Base-by-base conservation (phyloP, 768 basidiomycete species). In the Hydnomerulius pinastri region DNA sequence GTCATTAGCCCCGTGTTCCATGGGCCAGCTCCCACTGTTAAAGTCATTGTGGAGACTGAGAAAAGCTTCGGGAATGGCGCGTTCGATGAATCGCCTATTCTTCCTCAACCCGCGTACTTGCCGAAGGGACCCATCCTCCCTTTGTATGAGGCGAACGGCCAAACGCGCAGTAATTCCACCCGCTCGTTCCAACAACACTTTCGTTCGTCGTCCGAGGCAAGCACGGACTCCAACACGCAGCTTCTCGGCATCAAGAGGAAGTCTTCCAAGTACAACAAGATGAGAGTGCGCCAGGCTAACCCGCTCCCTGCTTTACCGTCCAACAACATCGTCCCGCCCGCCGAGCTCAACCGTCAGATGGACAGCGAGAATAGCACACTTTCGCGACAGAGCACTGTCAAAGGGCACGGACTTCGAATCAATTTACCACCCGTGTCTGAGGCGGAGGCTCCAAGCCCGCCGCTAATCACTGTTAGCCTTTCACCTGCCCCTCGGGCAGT, bases 1-100 rank as follows among this genome's bases (percentile, higher is more conserved):
- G 75, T 86, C 43, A 69, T 90, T 28, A 71, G 74, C 8, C 79
- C 79, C 21, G 77, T 78, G 20, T 76, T 84, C 56, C 69, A 76
- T 51, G 65, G 62, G 21, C 20, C 54, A n/a, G n/a, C n/a, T 43
- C 48, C 35, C 28, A 35, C 30, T 13, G 25, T 36, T 33, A 55
- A 33, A 30, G 17, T 44, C 33, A 24, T 28, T n/a, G 30, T 28
- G 13, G 60, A 59, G 11, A 50, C 53, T 13, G 56, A 51, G 46
- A 46, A 51, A 50, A 60, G 44, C 15, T 70, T 64, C 27, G 60
- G 64, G 33, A 56, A 68, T 30, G 36, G 51, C 7, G 59, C 62
- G 2, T 62, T 58, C 12, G 35, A 43, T 17, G 64, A 62, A 53
- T 64, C 58, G 1, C 66, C 54, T 4, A n/a, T 51, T 12, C 40